Evolutionary conservation across 2,329 filamentous ascomycete species (phyloP).

Genomic region (Aspergillus cejpii): DNA sequence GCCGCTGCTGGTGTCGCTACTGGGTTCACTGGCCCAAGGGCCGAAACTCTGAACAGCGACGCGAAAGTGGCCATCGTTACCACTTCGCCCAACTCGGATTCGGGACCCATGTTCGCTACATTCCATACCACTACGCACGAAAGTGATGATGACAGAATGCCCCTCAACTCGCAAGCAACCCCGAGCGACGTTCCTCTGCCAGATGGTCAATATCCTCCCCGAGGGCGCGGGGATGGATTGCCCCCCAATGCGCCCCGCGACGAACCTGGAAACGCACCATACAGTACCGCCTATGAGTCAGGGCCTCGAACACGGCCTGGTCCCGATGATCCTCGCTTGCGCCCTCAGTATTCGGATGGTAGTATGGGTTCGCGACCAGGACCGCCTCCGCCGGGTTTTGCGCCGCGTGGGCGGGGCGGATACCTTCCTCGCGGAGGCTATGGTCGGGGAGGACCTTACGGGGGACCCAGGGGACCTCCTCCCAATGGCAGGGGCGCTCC

Average conservation of each 20-base stretch:
- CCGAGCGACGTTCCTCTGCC: conserved; percentile 25
- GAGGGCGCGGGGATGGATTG: conserved; percentile 24
- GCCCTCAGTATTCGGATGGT: conserved; percentile 44
- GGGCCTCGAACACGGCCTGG: conserved; percentile 34
- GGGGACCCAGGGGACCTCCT: conserved; percentile 29
- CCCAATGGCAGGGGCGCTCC: conserved; percentile 41
- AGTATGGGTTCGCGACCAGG: conserved; percentile 41
- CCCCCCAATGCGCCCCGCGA: conserved; percentile 33
- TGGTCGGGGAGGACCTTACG: conserved; percentile 38
- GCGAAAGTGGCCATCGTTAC: conserved; percentile 55
- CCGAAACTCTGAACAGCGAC: conserved; percentile 37
- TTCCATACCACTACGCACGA: conserved; percentile 31
- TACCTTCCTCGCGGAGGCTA: conserved; percentile 45
- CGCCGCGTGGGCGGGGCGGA: conserved; percentile 52
- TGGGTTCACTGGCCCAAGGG: conserved; percentile 9
- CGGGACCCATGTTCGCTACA: conserved; percentile 44
- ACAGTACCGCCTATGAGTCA: conserved; percentile 25
- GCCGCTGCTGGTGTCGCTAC: conserved; percentile 24
- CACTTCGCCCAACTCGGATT: conserved; percentile 49
- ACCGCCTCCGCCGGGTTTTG: conserved; percentile 40
- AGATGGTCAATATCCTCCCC: conserved; percentile 26
- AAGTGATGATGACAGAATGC: conserved; percentile 39
- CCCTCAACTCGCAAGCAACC: conserved; percentile 31
- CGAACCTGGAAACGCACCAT: conserved; percentile 37
- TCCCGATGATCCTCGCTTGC: conserved; percentile 40